Base-by-base conservation (phyloP, 2,329 filamentous ascomycete species). In the Aureobasidium zeae region DNA sequence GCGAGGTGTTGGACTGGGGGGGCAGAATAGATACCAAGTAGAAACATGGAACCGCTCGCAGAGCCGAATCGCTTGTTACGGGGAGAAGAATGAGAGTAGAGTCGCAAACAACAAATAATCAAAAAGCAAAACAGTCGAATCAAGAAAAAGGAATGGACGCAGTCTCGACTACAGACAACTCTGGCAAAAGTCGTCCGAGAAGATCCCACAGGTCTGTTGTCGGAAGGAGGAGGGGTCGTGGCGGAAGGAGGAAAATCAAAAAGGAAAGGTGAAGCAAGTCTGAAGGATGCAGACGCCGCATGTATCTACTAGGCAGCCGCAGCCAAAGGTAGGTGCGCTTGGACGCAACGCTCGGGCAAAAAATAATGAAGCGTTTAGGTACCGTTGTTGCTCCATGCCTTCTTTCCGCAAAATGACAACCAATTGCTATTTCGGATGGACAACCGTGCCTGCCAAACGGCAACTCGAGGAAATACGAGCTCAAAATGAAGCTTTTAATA, bases 141-240 rank as follows among this genome's bases (percentile, higher is more conserved):
- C 22, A 41, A 41, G n/a, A n/a, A 41, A 39, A 43, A 43, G 39
- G 39, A 43, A 43, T 43, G 39, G 39, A 43, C 39, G 39, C 17
- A 28, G 39, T 19, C 22, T 43, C 39, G 12, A 43, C 39, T 43
- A 26, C 39, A 43, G 39, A 43, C 30, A 26, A 34, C 39, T 43
- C 11, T 21, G 22, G 22, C 13, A 26, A 11, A 34, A 43, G 39
- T 22, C 30, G 26, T 43, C 39, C 30, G 39, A 43, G 39, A 34
- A 43, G 39, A 34, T 43, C 30, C 39, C 21, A 43, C 39, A 43
- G 30, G 21, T 25, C n/a, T 15, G 16, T 21, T 34, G 39, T 25
- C 28, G 19, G 16, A 26, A 32, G 38, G 29, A 41, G 38, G 38
- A 43, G 39, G 39, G 39, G 39, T 43, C 30, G 39, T n/a, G n/a